Percentiles rank a stretch among this genome's conserved stretches.
phyloP scores from a whole-genome alignment of 306 rosid species.

The Begonia loranthoides region DNA sequence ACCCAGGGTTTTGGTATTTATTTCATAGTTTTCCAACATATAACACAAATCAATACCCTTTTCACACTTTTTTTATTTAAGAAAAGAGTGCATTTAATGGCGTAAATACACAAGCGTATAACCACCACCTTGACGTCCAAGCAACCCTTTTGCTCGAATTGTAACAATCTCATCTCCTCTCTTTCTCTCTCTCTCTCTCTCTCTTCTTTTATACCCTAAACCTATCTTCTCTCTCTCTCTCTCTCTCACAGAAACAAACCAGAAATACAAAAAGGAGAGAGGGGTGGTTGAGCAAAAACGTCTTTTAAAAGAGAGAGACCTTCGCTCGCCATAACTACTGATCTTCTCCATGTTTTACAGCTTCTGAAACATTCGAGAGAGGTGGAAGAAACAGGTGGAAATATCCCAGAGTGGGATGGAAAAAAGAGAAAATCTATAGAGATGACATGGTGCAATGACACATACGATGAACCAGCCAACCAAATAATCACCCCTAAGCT shows the following conservation, averaged over 20 bases:
- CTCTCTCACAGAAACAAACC: slow-evolving; percentile 9
- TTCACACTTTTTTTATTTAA: slow-evolving; percentile 16
- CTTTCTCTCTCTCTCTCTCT: slow-evolving; percentile 10
- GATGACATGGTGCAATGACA: slow-evolving; percentile 69
- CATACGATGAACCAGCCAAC: slow-evolving; percentile 29
- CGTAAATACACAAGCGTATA: slow-evolving; percentile 21
- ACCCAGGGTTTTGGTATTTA: background rate
- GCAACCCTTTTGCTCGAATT: slow-evolving; percentile 32
- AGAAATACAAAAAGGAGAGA: slow-evolving; percentile 2
- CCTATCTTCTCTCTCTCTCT: slow-evolving; percentile 7
- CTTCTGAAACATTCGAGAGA: slow-evolving; percentile 1
- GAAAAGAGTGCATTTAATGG: slow-evolving; percentile 10
- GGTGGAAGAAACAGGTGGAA: slow-evolving; percentile 19
- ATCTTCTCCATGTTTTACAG: too few species aligned
- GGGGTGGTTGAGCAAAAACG: slow-evolving; percentile 15
- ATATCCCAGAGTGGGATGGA: slow-evolving; percentile 20
- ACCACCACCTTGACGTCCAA: slow-evolving; percentile 43
- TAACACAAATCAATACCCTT: background rate
- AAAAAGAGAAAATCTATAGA: slow-evolving; percentile 15
- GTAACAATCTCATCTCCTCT: slow-evolving; percentile 11
- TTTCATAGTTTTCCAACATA: background rate
- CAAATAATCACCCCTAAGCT: slow-evolving; percentile 14
- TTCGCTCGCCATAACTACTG: background rate
- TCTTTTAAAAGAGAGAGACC: slow-evolving; percentile 24
- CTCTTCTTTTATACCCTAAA: slow-evolving; percentile 5